Evolutionary conservation across 345 rosid genomes (phyloP).

Genomic region (Excoecaria agallocha): DNA sequence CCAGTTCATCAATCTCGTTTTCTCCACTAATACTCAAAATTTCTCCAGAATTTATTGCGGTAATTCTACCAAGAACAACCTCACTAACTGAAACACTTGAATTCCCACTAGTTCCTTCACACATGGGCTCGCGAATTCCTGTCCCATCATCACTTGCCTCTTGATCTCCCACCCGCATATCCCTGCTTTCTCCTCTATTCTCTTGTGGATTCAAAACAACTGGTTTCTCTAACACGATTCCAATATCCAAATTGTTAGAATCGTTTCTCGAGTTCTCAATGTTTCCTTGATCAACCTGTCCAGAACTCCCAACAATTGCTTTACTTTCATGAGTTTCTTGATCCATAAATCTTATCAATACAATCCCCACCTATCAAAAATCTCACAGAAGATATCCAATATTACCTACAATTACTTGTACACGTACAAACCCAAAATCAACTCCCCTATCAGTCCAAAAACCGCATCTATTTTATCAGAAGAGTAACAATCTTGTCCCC

Average conservation of each 20-base stretch:
- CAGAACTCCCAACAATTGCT: neutral
- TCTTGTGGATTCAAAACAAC: constrained; percentile 9
- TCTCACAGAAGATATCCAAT: neutral
- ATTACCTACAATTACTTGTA: neutral
- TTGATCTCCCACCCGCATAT: constrained; percentile 2
- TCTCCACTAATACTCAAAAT: constrained; percentile 19
- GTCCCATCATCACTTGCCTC: constrained; percentile 14
- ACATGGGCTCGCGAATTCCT: constrained; percentile 18
- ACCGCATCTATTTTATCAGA: neutral
- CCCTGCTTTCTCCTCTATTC: neutral
- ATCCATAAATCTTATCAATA: constrained; percentile 37
- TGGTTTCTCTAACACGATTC: neutral
- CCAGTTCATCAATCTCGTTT: constrained; percentile 23
- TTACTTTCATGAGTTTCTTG: constrained; percentile 9
- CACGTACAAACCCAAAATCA: neutral
- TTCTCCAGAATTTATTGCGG: constrained; percentile 22
- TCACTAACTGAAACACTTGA: constrained; percentile 22
- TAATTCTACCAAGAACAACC: constrained; percentile 27
- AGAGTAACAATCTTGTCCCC: neutral
- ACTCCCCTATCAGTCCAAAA: neutral
- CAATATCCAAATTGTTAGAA: neutral
- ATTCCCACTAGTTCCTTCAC: constrained; percentile 20
- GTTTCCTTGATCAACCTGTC: neutral
- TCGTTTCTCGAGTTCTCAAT: neutral
- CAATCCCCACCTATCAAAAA: constrained; percentile 16